Percentiles rank a stretch among this genome's conserved stretches.
Evolutionary conservation across 2,329 filamentous ascomycete genomes (phyloP).

Genomic region (Fusarium pseudoanthophilum): DNA sequence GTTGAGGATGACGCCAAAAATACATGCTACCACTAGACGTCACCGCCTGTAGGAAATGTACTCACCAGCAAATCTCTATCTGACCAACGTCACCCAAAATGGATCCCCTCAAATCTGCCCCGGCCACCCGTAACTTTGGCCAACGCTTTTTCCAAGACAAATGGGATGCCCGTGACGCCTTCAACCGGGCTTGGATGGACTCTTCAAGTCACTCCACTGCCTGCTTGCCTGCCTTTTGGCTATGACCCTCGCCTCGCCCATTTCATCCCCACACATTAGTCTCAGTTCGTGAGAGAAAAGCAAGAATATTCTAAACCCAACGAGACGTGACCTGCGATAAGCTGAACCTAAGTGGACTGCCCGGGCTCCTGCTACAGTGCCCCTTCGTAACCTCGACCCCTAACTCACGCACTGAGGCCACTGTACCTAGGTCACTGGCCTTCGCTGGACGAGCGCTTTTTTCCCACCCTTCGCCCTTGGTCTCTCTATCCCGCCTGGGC

Average conservation of each 20-base stretch:
- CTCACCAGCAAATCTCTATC: constrained; percentile 15
- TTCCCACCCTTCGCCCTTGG: neutral
- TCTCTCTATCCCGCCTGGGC: neutral
- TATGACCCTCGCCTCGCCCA: constrained; percentile 11
- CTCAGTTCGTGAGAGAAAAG: constrained; percentile 12
- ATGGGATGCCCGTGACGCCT: constrained; percentile 38
- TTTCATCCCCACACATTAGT: constrained; percentile 21
- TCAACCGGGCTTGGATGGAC: constrained; percentile 27
- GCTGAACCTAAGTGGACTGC: neutral
- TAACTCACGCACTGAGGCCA: constrained; percentile 12
- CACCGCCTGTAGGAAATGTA: constrained; percentile 28
- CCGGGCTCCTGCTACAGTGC: constrained; percentile 14
- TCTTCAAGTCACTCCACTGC: constrained; percentile 34
- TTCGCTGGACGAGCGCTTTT: neutral
- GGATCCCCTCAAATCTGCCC: constrained; percentile 28
- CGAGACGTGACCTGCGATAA: neutral
- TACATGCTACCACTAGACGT: constrained; percentile 17
- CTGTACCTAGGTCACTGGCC: constrained; percentile 13
- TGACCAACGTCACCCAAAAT: constrained; percentile 36
- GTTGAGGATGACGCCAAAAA: constrained; percentile 30
- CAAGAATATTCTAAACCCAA: constrained; percentile 2
- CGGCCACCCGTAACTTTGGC: constrained; percentile 33
- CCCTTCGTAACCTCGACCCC: constrained; percentile 10
- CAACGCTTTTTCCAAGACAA: constrained; percentile 33
- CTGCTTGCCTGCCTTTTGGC: constrained; percentile 28